Conservation (phyloP, 176 grass and related monocot species). For the Rhynchospora pubera region DNA sequence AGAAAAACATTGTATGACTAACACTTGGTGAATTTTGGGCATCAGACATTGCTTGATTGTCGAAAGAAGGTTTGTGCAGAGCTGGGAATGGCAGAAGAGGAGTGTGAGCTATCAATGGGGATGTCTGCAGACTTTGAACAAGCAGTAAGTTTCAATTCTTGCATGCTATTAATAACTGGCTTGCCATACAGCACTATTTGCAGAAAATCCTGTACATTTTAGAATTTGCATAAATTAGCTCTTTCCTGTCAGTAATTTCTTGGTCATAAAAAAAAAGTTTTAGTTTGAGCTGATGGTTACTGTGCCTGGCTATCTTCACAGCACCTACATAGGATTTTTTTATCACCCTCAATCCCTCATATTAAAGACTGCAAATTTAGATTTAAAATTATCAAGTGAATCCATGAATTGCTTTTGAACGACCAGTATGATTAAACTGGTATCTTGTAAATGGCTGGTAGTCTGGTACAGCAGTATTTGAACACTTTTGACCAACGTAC, state of each 20-base stretch:
- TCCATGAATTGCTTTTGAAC: neutral
- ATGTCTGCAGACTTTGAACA: slow-evolving; percentile 99
- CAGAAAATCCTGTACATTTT: neutral
- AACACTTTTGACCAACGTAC: neutral
- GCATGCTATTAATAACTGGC: neutral
- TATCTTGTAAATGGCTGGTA: neutral
- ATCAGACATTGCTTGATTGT: slow-evolving; percentile 47
- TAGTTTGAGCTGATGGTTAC: neutral
- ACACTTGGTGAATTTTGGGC: slow-evolving; percentile 10
- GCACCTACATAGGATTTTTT: neutral
- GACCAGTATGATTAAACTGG: neutral
- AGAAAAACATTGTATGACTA: neutral
- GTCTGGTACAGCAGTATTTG: neutral
- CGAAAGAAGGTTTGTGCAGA: slow-evolving; percentile 57
- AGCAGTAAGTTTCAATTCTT: slow-evolving; percentile 49
- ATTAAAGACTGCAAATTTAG: neutral
- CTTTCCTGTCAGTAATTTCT: neutral
- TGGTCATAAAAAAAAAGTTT: neutral
- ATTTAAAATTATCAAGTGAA: neutral
- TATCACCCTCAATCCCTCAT: neutral
- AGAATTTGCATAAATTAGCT: neutral
- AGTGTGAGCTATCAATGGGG: slow-evolving; percentile 86
- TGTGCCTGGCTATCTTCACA: neutral
- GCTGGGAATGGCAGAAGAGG: slow-evolving; percentile 65
- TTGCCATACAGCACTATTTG: neutral